Evolutionary conservation across 306 rosid species (phyloP).

Genomic region (Prinsepia uniflora): DNA sequence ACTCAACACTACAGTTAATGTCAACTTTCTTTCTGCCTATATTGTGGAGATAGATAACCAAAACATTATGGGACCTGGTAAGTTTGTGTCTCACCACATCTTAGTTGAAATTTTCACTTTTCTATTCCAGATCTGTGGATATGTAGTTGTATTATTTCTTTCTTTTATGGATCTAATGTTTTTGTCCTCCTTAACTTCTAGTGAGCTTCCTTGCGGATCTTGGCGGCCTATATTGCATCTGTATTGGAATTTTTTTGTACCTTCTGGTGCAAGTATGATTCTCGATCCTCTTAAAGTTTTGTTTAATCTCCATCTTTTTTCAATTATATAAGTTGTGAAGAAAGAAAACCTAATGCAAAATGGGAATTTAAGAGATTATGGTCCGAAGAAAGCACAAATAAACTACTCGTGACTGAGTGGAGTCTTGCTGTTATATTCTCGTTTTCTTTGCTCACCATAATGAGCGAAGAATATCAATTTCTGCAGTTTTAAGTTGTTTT

Average conservation of each 20-base stretch:
- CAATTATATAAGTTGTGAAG: background rate
- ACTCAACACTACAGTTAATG: constrained; percentile 65
- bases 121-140: background rate
- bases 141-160: background rate
- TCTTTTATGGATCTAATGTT: constrained; percentile 20
- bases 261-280: constrained; percentile 71
- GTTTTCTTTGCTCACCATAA: no score
- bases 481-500: no score
- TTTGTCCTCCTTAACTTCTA: constrained; percentile 34
- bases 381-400: no score
- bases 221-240: constrained; percentile 94
- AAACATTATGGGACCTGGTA: constrained; percentile 85
- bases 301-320: constrained; percentile 7
- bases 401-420: no score
- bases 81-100: constrained; percentile 9
- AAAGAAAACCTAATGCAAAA: background rate
- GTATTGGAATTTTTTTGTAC: constrained; percentile 79
- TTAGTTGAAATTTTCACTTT: background rate
- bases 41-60: constrained; percentile 72
- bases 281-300: constrained; percentile 14
- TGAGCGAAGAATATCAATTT: no score
- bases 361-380: constrained; percentile 3
- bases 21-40: constrained; percentile 81
- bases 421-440: no score
- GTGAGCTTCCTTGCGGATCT: constrained; percentile 98